Conservation (phyloP, 371 early-diverging fungal species). For the Mucor lusitanicus region DNA sequence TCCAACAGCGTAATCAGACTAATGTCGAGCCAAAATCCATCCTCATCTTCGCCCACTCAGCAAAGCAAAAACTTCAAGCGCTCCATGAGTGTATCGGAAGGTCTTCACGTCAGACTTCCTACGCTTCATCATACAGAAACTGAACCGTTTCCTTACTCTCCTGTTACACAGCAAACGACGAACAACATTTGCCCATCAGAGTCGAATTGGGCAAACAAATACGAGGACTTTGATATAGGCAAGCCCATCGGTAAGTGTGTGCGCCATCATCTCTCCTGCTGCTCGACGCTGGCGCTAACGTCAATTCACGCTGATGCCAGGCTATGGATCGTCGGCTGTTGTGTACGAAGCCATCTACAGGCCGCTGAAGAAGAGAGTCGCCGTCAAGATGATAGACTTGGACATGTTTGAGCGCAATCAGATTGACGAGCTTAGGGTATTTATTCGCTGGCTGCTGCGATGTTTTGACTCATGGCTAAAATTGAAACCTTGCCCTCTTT, state of each 20-base stretch:
- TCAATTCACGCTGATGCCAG: slow-evolving; percentile 35
- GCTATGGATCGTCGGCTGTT: slow-evolving; percentile 88
- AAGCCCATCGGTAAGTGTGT: slow-evolving; percentile 32
- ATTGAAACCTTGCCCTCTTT: background rate
- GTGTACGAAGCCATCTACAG: slow-evolving; percentile 83
- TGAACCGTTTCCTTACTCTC: slow-evolving; percentile 11
- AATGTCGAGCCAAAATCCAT: slow-evolving; percentile 10
- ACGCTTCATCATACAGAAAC: slow-evolving; percentile 17
- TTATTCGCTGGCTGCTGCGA: background rate
- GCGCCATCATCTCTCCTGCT: background rate
- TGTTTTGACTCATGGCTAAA: background rate
- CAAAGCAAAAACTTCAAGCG: slow-evolving; percentile 11
- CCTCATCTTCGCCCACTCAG: slow-evolving; percentile 4
- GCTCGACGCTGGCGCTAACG: background rate
- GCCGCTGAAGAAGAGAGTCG: slow-evolving; percentile 72
- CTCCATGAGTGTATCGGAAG: slow-evolving; percentile 23
- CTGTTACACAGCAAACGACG: background rate
- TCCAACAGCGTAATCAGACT: slow-evolving; percentile 14
- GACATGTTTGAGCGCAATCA: slow-evolving; percentile 94
- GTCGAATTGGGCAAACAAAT: slow-evolving; percentile 36
- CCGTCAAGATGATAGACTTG: slow-evolving; percentile 88
- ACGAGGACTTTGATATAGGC: slow-evolving; percentile 50
- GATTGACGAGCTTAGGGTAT: slow-evolving; percentile 87
- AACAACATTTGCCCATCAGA: slow-evolving; percentile 20
- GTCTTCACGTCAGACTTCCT: slow-evolving; percentile 20